Conservation (phyloP, 345 rosid species). For the Odontarrhena argentea region DNA sequence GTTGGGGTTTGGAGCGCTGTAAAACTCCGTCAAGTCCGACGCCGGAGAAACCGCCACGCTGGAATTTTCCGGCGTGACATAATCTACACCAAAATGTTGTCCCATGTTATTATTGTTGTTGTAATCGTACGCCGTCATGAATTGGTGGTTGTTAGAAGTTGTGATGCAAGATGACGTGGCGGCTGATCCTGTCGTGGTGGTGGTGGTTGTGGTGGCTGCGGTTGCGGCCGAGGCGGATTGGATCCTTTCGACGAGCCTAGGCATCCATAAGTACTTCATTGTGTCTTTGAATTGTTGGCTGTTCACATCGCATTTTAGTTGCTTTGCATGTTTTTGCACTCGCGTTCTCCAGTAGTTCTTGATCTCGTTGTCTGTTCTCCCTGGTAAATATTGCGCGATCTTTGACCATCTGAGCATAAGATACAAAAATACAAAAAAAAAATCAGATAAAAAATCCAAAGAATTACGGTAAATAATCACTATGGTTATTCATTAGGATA, state of each 20-base stretch:
- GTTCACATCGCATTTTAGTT: constrained; percentile 82
- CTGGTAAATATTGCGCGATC: constrained; percentile 87
- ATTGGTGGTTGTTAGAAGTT: constrained; percentile 37
- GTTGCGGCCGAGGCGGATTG: constrained; percentile 51
- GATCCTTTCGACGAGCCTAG: constrained; percentile 82
- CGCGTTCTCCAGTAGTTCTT: constrained; percentile 97
- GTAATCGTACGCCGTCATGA: constrained; percentile 34
- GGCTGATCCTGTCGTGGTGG: constrained; percentile 37
- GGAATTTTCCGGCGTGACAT: constrained; percentile 64
- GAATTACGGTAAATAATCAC: too few relatives aligned
- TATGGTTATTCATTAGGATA: too few relatives aligned
- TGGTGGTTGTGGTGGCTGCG: constrained; percentile 24
- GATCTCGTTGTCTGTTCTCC: constrained; percentile 94
- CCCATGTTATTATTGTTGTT: constrained; percentile 42
- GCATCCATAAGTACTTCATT: constrained; percentile 84
- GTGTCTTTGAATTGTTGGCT: constrained; percentile 88
- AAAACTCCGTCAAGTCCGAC: constrained; percentile 71
- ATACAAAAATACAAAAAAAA: too few relatives aligned
- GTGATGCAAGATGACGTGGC: constrained; percentile 42
- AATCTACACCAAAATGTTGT: constrained; percentile 41
- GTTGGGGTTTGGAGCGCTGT: constrained; percentile 49
- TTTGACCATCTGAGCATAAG: constrained; percentile 72
- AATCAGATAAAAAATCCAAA: too few relatives aligned
- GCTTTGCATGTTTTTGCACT: constrained; percentile 93
- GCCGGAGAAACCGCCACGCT: constrained; percentile 64